Conservation (phyloP, 164 flowering plant species). For the Annona squamosa region DNA sequence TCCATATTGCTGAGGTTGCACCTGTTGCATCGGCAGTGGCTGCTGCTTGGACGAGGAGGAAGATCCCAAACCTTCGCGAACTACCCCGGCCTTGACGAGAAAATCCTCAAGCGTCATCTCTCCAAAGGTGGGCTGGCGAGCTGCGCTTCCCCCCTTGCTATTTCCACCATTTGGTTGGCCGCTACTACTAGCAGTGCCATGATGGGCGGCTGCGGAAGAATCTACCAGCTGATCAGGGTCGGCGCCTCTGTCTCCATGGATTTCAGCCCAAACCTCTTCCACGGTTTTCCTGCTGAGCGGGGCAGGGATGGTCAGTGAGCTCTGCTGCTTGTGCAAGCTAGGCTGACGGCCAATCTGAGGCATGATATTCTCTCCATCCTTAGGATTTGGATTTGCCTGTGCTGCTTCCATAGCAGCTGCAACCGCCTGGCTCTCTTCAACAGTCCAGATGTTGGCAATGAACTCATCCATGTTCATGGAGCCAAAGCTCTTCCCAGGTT, state of each 20-base stretch:
- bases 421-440: constrained; percentile 68
- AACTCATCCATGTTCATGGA: constrained; percentile 99
- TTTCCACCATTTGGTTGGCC: background rate
- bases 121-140: constrained; percentile 71
- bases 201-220: background rate
- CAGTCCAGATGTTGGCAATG: constrained; percentile 84
- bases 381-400: constrained; percentile 4
- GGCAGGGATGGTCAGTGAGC: constrained; percentile 49
- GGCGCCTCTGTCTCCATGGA: constrained; percentile 30
- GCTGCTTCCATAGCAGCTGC: constrained; percentile 8
- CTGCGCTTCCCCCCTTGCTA: constrained; percentile 26
- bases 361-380: background rate
- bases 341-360: constrained; percentile 27
- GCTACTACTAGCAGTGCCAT: background rate
- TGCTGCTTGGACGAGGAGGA: background rate
- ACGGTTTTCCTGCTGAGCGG: constrained; percentile 77
- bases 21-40: background rate
- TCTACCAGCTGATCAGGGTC: constrained; percentile 19
- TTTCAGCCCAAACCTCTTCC: constrained; percentile 93
- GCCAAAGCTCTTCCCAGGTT: constrained; percentile 74
- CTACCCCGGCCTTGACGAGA: constrained; percentile 83
- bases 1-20: background rate
- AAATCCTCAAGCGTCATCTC: constrained; percentile 97
- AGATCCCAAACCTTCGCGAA: constrained; percentile 36
- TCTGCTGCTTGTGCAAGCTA: constrained; percentile 69